phyloP scores from a whole-genome alignment of 176 grass and related monocot genomes.

The Canna indica region DNA sequence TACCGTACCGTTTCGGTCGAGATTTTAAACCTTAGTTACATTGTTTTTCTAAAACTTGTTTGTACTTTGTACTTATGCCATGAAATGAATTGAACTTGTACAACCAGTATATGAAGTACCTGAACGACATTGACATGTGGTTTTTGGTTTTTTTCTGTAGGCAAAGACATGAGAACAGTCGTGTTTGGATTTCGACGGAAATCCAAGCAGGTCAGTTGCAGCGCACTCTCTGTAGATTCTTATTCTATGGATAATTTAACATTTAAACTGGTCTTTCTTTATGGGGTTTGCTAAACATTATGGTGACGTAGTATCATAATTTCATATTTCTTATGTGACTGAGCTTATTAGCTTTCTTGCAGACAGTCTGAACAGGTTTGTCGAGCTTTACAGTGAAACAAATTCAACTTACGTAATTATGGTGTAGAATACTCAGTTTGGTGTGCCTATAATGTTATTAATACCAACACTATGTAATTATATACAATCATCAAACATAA shows the following conservation, averaged over 20 bases:
- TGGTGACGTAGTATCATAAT: neutral
- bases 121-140: neutral
- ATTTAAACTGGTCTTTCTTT: slow-evolving; percentile 13
- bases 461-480: neutral
- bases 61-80: neutral
- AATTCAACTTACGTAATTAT: too few relatives aligned
- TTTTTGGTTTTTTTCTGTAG: slow-evolving; percentile 31
- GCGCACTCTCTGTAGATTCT: neutral
- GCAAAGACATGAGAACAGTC: slow-evolving; percentile 92
- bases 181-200: slow-evolving; percentile 70
- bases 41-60: neutral
- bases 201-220: slow-evolving; percentile 61
- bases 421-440: neutral
- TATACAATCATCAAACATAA: neutral
- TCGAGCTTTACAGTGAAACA: too few relatives aligned
- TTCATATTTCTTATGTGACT: neutral
- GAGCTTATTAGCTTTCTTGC: slow-evolving; percentile 15
- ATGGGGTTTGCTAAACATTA: neutral
- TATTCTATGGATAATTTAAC: neutral
- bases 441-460: neutral
- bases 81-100: neutral
- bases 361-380: too few relatives aligned
- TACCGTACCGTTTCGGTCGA: too few relatives aligned
- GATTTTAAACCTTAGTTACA: too few relatives aligned
- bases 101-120: neutral